These are phyloP conservation scores for Tuber microsphaerosporum DNA, from an alignment of 495 filamentous ascomycete genomes.

Conservation along the genomic window DNA sequence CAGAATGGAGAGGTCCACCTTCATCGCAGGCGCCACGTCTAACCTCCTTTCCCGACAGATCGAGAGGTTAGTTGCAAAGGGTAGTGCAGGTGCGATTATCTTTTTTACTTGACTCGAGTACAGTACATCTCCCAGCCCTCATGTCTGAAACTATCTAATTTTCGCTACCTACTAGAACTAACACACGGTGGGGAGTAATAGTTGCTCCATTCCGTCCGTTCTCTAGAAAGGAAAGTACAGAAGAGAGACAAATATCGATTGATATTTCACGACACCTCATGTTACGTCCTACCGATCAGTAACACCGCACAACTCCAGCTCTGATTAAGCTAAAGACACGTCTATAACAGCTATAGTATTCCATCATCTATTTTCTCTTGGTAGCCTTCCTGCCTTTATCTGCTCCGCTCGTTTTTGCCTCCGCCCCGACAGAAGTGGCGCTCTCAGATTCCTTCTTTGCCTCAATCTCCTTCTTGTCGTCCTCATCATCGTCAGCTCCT, in stretches of 20 bases:
- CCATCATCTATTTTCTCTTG: slow-evolving; percentile 22
- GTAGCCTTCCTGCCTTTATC: slow-evolving; percentile 23
- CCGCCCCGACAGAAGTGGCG: slow-evolving; percentile 41
- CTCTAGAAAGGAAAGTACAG: neutral
- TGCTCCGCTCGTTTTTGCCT: slow-evolving; percentile 16
- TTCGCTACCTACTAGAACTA: neutral
- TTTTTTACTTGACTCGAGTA: neutral
- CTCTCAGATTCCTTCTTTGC: slow-evolving; percentile 44
- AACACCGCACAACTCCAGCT: neutral
- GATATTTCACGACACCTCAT: neutral
- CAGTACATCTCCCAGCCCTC: neutral
- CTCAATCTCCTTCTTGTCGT: slow-evolving; percentile 43
- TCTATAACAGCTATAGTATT: neutral
- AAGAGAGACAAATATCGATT: neutral
- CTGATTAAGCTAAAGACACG: neutral
- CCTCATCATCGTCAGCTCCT: slow-evolving; percentile 65
- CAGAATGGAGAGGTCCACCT: neutral
- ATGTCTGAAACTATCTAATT: neutral
- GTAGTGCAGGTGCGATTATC: neutral
- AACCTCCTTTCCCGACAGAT: neutral
- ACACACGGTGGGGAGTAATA: neutral
- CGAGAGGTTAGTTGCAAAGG: neutral
- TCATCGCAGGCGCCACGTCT: neutral
- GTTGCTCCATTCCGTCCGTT: neutral
- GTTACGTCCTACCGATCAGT: neutral